These are phyloP conservation scores for Ashbya aceris DNA, from an alignment of 1,139 yeast genomes.

Conservation along the genomic window DNA sequence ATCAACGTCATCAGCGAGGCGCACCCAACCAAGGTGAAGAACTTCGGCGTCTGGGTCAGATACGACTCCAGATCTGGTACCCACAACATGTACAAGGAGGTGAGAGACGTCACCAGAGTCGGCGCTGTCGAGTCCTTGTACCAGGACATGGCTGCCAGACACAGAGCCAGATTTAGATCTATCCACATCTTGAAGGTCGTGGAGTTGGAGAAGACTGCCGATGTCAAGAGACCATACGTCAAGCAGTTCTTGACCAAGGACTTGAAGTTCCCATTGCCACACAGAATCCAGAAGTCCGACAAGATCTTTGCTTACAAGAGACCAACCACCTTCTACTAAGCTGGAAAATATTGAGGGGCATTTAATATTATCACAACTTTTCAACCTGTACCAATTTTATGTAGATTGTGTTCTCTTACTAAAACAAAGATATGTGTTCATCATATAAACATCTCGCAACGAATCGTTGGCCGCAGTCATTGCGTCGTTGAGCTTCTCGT, in stretches of 20 bases:
- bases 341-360: slow-evolving; percentile 8
- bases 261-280: slow-evolving; percentile 99
- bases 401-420: slow-evolving; percentile 4
- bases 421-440: slow-evolving; percentile 3
- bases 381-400: slow-evolving; percentile 4
- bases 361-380: slow-evolving; percentile 1
- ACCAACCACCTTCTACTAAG: slow-evolving; percentile 94
- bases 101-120: slow-evolving; percentile 98
- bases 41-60: slow-evolving; percentile 99
- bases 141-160: slow-evolving; percentile 99
- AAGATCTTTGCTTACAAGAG: slow-evolving; percentile 84
- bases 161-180: slow-evolving; percentile 99
- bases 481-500: too few species aligned
- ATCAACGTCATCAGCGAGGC: slow-evolving; percentile 87
- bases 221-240: slow-evolving; percentile 98
- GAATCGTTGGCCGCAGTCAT: too few species aligned
- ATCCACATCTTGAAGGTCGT: slow-evolving; percentile 98
- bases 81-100: slow-evolving; percentile 99
- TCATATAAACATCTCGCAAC: neutral
- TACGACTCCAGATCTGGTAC: slow-evolving; percentile 99
- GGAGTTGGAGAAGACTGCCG: slow-evolving; percentile 95
- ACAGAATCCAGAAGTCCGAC: slow-evolving; percentile 92
- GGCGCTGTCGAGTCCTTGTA: slow-evolving; percentile 98
- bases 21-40: slow-evolving; percentile 98
- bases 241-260: slow-evolving; percentile 94